These are phyloP conservation scores for Leishmania arabica DNA, from an alignment of 208 protist genomes.

Conservation along the genomic window DNA sequence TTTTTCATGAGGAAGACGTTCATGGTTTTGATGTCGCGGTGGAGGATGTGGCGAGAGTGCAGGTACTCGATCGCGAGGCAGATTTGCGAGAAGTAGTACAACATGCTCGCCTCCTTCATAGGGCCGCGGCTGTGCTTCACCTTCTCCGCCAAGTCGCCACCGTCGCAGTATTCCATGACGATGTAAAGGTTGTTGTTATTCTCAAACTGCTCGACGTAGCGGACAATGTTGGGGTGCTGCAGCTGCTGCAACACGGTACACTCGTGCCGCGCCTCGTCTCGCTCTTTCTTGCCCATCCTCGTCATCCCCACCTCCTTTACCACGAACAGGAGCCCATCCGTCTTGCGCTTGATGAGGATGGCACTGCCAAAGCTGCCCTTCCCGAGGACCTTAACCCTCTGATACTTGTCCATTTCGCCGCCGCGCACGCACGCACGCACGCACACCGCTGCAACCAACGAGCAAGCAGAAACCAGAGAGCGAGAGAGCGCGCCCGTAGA, in stretches of 20 bases:
- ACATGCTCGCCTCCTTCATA: constrained; percentile 81
- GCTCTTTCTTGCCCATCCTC: constrained; percentile 88
- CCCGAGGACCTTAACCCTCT: constrained; percentile 86
- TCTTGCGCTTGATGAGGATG: constrained; percentile 89
- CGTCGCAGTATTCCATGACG: constrained; percentile 95
- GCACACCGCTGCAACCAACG: not conserved
- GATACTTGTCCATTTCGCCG: constrained; percentile 87
- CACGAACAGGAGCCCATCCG: constrained; percentile 84
- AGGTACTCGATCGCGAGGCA: constrained; percentile 94
- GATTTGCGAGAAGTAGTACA: constrained; percentile 94
- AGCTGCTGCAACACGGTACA: constrained; percentile 85
- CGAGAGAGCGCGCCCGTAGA: not conserved
- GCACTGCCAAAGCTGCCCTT: constrained; percentile 94
- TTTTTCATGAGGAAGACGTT: constrained; percentile 95
- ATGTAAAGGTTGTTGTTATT: constrained; percentile 90
- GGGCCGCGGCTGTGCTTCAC: constrained; percentile 62
- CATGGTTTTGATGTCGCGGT: constrained; percentile 94
- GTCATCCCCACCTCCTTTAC: constrained; percentile 91
- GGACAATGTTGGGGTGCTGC: constrained; percentile 92
- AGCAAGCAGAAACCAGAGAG: not conserved
- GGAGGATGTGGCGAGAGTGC: constrained; percentile 92
- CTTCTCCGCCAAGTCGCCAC: constrained; percentile 79
- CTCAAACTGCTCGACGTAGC: constrained; percentile 93
- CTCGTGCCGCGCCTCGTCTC: constrained; percentile 88
- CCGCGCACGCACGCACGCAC: not conserved